Evolutionary conservation across 1,139 yeast species (phyloP).

Genomic region (Saccharomyces hybrid): DNA sequence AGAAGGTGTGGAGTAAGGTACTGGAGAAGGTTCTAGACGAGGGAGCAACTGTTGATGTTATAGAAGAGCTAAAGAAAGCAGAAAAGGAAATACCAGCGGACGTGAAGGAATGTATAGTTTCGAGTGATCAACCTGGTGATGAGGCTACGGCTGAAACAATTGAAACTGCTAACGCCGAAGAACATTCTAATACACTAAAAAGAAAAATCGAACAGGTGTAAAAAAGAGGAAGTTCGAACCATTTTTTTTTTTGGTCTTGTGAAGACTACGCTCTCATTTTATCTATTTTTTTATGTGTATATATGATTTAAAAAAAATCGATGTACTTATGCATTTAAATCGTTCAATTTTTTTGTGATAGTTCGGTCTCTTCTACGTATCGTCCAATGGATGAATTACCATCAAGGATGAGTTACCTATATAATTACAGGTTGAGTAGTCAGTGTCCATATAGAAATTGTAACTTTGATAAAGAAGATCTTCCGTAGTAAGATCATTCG

Average conservation of each 20-base stretch:
- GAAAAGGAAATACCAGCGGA: constrained; percentile 13
- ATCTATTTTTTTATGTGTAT: background rate
- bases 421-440: constrained; percentile 42
- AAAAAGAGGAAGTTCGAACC: background rate
- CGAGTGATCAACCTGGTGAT: constrained; percentile 2
- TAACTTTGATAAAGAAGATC: constrained; percentile 42
- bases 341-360: background rate
- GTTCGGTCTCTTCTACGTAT: background rate
- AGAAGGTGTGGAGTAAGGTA: constrained; percentile 58
- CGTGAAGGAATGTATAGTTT: background rate
- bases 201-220: background rate
- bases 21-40: constrained; percentile 42
- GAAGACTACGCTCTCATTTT: background rate
- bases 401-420: constrained; percentile 34
- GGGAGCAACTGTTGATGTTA: constrained; percentile 36
- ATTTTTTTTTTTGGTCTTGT: background rate
- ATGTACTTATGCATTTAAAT: background rate
- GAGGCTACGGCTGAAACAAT: constrained; percentile 16
- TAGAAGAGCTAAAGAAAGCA: constrained; percentile 24
- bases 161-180: background rate
- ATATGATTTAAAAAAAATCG: background rate
- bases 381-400: constrained; percentile 4
- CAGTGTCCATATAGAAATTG: constrained; percentile 35
- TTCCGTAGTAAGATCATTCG: constrained; percentile 34
- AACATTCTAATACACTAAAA: background rate